Evolutionary conservation across 139 green algal species (phyloP), one percentile per base, ranked within the genome.

Genomic region (Chlorella ohadii): DNA sequence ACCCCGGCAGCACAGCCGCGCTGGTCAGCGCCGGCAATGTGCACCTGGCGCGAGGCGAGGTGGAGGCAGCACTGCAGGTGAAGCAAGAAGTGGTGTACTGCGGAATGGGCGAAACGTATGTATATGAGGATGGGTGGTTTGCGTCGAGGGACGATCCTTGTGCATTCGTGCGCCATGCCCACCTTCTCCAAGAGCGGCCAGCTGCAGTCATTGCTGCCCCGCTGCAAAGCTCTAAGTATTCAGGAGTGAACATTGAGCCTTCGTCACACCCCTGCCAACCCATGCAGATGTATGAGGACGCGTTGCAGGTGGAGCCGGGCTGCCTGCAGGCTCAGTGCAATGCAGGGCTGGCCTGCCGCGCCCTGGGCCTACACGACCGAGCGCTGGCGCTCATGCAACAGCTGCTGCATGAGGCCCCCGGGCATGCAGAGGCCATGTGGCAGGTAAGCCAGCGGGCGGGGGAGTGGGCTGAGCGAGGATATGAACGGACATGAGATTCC

Each of bases 311-410:
- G 56, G 92, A 98, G 74, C 89, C 92, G 25, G 91, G 95, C 85
- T 96, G 91, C 70, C 87, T 94, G 57, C 94, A 98, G 88, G 92
- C 90, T 25, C 81, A 93, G 4, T 95, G 91, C 92, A 98, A 98
- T 84, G 86, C 96, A 23, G 95, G 93, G 20, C 83, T 96, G 28
- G 91, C 91, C 36, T 90, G 89, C 81, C 82, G 90, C 44, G 57
- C 79, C 25, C 84, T 94, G 31, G 90, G 85, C 23, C 85, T 90
- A 44, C 75, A 78, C 1, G 79, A 92, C 17, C 80, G 88, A 25
- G 92, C 91, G 12, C 84, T 95, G 85, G 84, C 70, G 1, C 81
- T 85, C 11, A 96, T 96, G 85, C 89, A 88, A 39, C 95, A 94
- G 88, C 87, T 98, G 71, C 89, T 95, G 86, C 63, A 74, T 56